These are phyloP conservation scores for Glycine tomentella DNA, from an alignment of 306 rosid genomes.

Conservation along the genomic window DNA sequence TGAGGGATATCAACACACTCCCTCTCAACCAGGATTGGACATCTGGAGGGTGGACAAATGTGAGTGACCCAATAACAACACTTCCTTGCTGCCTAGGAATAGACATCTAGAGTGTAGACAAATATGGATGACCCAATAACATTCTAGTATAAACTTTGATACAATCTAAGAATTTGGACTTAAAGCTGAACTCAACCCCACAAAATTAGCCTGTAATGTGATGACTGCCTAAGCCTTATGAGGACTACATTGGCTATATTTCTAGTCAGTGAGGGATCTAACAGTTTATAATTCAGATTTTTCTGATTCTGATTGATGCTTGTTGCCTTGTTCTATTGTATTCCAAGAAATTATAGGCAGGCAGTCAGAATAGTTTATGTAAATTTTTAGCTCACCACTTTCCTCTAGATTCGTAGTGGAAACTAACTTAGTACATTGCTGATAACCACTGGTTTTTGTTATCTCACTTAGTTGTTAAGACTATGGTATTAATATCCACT, in stretches of 20 bases:
- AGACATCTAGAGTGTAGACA: background rate
- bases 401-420: background rate
- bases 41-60: too few species aligned
- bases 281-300: conserved; percentile 13
- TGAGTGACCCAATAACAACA: background rate
- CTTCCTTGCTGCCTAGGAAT: background rate
- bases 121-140: background rate
- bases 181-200: too few species aligned
- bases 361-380: conserved; percentile 24
- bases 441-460: conserved; percentile 12
- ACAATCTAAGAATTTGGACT: background rate
- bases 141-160: background rate
- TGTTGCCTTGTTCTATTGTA: background rate
- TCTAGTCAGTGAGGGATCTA: background rate
- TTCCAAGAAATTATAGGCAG: conserved; percentile 30
- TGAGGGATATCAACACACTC: background rate
- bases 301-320: background rate
- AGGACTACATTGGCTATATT: background rate
- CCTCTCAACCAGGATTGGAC: background rate
- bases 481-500: conserved; percentile 4
- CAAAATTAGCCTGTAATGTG: too few species aligned
- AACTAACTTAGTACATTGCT: conserved; percentile 3
- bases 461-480: background rate
- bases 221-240: background rate
- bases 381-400: conserved; percentile 26